Evolutionary conservation across 2,329 filamentous ascomycete genomes (phyloP), one percentile per base, ranked within the genome.

Genomic region (Cladophialophora psammophila): DNA sequence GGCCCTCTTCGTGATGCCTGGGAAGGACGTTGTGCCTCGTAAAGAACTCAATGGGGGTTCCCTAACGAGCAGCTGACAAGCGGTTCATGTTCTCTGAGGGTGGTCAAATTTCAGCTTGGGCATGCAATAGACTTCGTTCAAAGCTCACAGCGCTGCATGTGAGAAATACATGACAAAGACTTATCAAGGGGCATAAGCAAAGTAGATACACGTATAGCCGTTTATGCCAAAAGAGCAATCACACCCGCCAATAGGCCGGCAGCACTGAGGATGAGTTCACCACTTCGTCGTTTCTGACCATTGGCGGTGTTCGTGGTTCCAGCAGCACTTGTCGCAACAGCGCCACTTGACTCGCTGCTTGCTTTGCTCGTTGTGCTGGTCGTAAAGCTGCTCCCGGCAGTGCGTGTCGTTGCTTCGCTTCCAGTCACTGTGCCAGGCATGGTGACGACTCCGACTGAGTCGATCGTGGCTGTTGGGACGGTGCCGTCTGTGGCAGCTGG

Each of bases 301-400:
- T 56, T 63, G 10, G 66, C 66, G 26, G 58, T 63, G 15, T 68
- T 68, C 26, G 66, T 68, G 40, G 60, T 66, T 32, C 45, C 57
- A 7, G 63, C 54, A 35, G 63, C 54, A 35, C 31, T 54, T 20
- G 59, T 31, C n/a, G 55, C 52, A 32, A 59, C 60, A 50, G 42
- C 20, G 34, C 45, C 45, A 26, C 26, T 63, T 3, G 63, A 59
- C 52, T 15, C 40, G 50, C 36, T 57, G 31, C 31, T 53, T 38
- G 45, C 31, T 9, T 35, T 15, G 50, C 55, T 63, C 7, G 60
- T 15, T 20, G 65, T 56, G 55, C 54, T 59, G 2, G 65, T 63
- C 6, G 53, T 52, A 20, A 58, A 63, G 5, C 66, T 62, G 61
- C 60, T 62, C 2, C 12, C 53, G 36, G 31, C 18, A 53, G 32